Base-by-base conservation (phyloP, 2,329 filamentous ascomycete genomes). In the Penicillium sp. region DNA sequence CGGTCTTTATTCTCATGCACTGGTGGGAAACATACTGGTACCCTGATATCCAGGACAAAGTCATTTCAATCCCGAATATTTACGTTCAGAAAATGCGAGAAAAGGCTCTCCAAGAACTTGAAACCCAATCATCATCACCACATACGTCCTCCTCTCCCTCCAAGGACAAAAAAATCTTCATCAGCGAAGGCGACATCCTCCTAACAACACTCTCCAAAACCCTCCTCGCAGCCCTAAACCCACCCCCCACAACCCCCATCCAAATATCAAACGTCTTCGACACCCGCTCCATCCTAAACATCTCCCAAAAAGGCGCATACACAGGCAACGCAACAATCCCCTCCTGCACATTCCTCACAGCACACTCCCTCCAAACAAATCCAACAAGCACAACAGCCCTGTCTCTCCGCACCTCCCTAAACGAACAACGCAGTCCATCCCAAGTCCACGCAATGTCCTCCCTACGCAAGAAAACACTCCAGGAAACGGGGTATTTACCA, bases 101-200 rank as follows among this genome's bases (percentile, higher is more conserved):
- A 42, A 54, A n/a, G 9, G 51, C 51, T 12, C 35, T 54, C 7
- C 19, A 40, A 28, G 51, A 54, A 9, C 30, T 54, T 4, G 9
- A n/a, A 40, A 13, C 33, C 2, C 49, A 37, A 15, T 38, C 35
- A 26, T 26, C 22, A n/a, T 28, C 28, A 28, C 28, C 28, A 28
- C 28, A 22, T n/a, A n/a, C n/a, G 26, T 12, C 13, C 9, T 17
- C 22, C 1, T 26, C 13, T 4, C 10, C 22, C 1, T 26, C 30
- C 1, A 22, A 42, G 1, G 19, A 12, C 30, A 12, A 33, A 1
- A 12, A 24, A 1, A 6, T 38, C 35, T 54, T 54, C 51, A 26
- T 54, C 51, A 54, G 51, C 51, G 51, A 54, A 12, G 51, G 51
- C 6, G 51, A 54, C 22, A 30, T 54, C 24, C 35, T 54, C 4